Evolutionary conservation across 805 yeast genomes (phyloP).

Genomic region (Kluyveromyces siamensis): DNA sequence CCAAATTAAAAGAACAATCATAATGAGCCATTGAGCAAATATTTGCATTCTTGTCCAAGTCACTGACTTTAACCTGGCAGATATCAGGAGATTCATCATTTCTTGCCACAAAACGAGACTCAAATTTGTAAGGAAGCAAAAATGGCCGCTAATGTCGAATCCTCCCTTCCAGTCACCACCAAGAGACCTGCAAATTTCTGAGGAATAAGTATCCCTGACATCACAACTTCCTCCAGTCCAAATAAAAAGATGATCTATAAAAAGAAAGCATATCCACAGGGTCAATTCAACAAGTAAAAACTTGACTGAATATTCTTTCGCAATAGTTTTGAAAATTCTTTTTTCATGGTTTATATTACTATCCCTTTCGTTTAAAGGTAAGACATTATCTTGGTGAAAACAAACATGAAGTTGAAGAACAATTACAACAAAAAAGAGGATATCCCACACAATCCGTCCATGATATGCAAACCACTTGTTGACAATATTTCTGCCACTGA

Average conservation of each 20-base stretch:
- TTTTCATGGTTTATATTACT: not conserved
- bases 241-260: conserved; percentile 27
- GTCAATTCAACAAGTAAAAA: conserved; percentile 17
- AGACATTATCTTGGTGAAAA: conserved; percentile 5
- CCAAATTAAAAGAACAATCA: conserved; percentile 35
- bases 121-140: conserved; percentile 35
- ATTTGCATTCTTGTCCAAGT: not conserved
- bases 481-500: conserved; percentile 21
- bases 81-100: conserved; percentile 11
- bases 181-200: conserved; percentile 24
- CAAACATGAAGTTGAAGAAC: conserved; percentile 12
- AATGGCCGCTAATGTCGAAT: conserved; percentile 48
- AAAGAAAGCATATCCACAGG: conserved; percentile 18
- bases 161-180: conserved; percentile 39
- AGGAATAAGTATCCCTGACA: conserved; percentile 18
- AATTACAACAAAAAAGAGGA: conserved; percentile 18
- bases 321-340: conserved; percentile 1
- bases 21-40: conserved; percentile 8
- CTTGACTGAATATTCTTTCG: conserved; percentile 19
- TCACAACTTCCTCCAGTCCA: conserved; percentile 29
- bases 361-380: conserved; percentile 8
- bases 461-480: conserved; percentile 30
- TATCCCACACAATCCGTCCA: conserved; percentile 26
- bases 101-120: conserved; percentile 36
- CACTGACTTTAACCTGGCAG: conserved; percentile 3